Conservation (phyloP, 1,284 basidiomycete species). For the Pseudozyma hubeiensis region DNA sequence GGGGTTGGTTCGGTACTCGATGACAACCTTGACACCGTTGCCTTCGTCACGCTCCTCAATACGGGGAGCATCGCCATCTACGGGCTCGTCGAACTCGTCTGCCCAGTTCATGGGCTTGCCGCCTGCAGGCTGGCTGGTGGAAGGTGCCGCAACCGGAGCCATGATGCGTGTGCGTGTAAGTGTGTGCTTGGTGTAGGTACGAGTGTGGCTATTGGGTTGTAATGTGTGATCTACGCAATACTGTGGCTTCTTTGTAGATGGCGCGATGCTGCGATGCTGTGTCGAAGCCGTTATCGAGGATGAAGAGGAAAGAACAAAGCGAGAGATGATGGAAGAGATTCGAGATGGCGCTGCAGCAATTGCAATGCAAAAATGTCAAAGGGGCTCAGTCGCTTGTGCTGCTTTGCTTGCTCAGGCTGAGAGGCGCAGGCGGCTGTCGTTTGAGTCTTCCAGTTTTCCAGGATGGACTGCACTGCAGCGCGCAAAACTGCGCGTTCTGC, state of each 20-base stretch:
- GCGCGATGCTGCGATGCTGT: conserved; percentile 12
- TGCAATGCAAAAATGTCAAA: not conserved
- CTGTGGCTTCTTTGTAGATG: not conserved
- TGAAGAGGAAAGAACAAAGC: not conserved
- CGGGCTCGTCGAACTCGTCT: conserved; percentile 65
- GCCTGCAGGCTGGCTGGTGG: conserved; percentile 43
- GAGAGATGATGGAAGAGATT: conserved; percentile 14
- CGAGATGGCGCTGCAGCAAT: conserved; percentile 1
- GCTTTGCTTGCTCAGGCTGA: conserved; percentile 6
- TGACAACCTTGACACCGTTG: conserved; percentile 86
- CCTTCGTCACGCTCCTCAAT: conserved; percentile 79
- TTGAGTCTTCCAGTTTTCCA: not conserved
- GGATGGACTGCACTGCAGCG: not conserved
- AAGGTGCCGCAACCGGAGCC: conserved; percentile 48
- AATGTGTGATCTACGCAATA: not conserved
- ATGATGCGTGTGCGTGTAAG: conserved; percentile 10
- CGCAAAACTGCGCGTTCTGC: conserved; percentile 3
- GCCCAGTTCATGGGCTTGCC: conserved; percentile 65
- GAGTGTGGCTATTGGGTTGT: not conserved
- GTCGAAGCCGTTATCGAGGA: not conserved
- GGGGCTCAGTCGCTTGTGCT: conserved; percentile 8
- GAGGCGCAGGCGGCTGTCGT: conserved; percentile 5
- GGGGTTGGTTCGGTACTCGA: conserved; percentile 88
- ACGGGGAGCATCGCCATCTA: conserved; percentile 38
- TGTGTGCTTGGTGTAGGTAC: conserved; percentile 4